phyloP scores from a whole-genome alignment of 768 basidiomycete genomes.

The Suillus paluster region DNA sequence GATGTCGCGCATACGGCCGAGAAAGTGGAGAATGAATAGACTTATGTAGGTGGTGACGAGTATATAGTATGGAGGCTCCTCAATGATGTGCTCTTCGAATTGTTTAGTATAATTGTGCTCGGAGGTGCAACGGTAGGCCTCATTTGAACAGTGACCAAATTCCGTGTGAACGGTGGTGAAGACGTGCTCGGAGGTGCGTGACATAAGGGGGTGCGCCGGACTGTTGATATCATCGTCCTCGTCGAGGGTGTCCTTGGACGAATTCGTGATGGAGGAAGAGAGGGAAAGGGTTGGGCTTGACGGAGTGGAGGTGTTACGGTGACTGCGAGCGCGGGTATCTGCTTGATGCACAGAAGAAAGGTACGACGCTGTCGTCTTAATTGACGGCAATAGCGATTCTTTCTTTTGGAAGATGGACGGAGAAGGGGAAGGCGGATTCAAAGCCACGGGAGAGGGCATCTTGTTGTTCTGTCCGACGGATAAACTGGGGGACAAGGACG shows the following conservation, averaged over 20 bases:
- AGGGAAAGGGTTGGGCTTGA: slow-evolving; percentile 76
- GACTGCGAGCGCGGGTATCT: slow-evolving; percentile 67
- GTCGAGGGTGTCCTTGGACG: slow-evolving; percentile 69
- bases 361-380: slow-evolving; percentile 60
- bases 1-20: slow-evolving; percentile 95
- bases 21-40: slow-evolving; percentile 87
- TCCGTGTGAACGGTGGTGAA: slow-evolving; percentile 85
- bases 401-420: slow-evolving; percentile 69
- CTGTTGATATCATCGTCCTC: slow-evolving; percentile 61
- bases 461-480: slow-evolving; percentile 13
- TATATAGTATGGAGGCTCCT: slow-evolving; percentile 92
- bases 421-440: slow-evolving; percentile 53
- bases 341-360: slow-evolving; percentile 63
- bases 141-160: slow-evolving; percentile 89
- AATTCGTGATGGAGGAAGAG: slow-evolving; percentile 70
- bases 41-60: slow-evolving; percentile 90
- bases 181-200: slow-evolving; percentile 81
- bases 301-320: slow-evolving; percentile 47
- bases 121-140: slow-evolving; percentile 70
- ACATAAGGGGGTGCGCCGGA: slow-evolving; percentile 61
- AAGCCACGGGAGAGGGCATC: slow-evolving; percentile 67
- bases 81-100: slow-evolving; percentile 61
- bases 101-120: slow-evolving; percentile 54
- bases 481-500: slow-evolving; percentile 13
- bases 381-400: slow-evolving; percentile 40